These are phyloP conservation scores for Microdochium trichocladiopsis DNA, from an alignment of 2,329 filamentous ascomycete genomes.

Conservation along the genomic window DNA sequence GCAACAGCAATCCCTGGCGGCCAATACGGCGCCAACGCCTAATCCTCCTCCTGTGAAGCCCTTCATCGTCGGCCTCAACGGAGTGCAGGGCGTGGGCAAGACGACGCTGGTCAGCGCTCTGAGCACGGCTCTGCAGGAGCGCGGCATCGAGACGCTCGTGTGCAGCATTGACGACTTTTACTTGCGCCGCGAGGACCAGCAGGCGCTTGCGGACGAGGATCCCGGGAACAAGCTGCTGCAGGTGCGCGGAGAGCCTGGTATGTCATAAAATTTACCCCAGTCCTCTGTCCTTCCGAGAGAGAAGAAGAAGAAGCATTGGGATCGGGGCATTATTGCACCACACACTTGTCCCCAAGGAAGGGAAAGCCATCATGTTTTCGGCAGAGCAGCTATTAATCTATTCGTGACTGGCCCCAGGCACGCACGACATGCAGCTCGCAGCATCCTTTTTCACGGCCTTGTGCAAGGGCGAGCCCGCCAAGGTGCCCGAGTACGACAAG, in stretches of 20 bases:
- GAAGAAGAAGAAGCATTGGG: no score
- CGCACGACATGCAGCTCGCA: slow-evolving; percentile 69
- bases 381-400: no score
- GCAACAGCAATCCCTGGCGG: slow-evolving; percentile 9
- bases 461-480: slow-evolving; percentile 42
- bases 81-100: slow-evolving; percentile 88
- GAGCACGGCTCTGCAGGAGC: slow-evolving; percentile 45
- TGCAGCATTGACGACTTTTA: slow-evolving; percentile 90
- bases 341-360: no score
- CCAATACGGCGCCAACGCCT: slow-evolving; percentile 11
- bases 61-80: slow-evolving; percentile 83
- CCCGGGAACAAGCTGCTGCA: slow-evolving; percentile 70
- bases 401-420: slow-evolving; percentile 17
- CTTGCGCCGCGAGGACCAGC: slow-evolving; percentile 63
- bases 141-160: slow-evolving; percentile 59
- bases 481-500: slow-evolving; percentile 77
- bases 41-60: slow-evolving; percentile 40
- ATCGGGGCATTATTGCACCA: no score
- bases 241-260: slow-evolving; percentile 75
- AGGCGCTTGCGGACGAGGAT: slow-evolving; percentile 55
- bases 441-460: slow-evolving; percentile 53
- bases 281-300: no score
- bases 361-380: no score
- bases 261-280: no score
- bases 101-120: slow-evolving; percentile 74